Base-by-base conservation (phyloP, 352 stramenopile species). In the Phytopythium vexans region DNA sequence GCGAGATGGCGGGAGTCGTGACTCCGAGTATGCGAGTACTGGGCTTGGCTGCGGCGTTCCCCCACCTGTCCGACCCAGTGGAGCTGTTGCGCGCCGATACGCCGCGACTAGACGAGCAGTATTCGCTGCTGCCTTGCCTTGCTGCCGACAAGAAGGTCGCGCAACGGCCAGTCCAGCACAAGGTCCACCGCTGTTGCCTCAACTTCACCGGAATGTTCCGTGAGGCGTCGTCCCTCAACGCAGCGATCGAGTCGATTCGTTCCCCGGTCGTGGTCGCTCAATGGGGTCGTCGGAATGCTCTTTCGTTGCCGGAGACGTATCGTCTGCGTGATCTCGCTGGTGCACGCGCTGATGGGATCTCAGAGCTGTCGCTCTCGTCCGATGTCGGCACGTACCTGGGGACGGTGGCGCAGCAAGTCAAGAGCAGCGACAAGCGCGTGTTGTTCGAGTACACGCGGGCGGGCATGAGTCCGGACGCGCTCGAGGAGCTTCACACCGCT, bases 391-490 rank as follows among this genome's bases (percentile, higher is more conserved):
- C 58, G 6, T 92, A 84, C 41, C 51, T 94, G n/a, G 52, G 32
- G 3, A 41, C 57, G 16, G 52, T 88, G 31, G 73, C 68, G 33
- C 62, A 64, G 33, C 64, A 58, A 21, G 65, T 70, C 7, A 54
- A 63, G 36, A 63, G 51, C 35, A 77, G 49, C 15, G 76, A 92
- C 58, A 77, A 73, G 21, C 77, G 84, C 33, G 74, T 88, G 6
- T 52, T 89, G 34, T 88, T 85, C 58, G 81, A 94, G 57, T 94
- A 86, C 46, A 85, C 72, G 10, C 67, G 78, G 46, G 65, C 73
- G 6, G 84, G 84, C 4, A 91, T 94, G 84, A 86, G 70, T 56
- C 58, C 72, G 1, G 84, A 94, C 44, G 84, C 77, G 1, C 48
- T 79, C 0, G 69, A 86, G 44, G 81, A 94, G 39, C 52, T 92